Base-by-base conservation (phyloP, 495 filamentous ascomycete genomes). In the Neurospora hispaniola region DNA sequence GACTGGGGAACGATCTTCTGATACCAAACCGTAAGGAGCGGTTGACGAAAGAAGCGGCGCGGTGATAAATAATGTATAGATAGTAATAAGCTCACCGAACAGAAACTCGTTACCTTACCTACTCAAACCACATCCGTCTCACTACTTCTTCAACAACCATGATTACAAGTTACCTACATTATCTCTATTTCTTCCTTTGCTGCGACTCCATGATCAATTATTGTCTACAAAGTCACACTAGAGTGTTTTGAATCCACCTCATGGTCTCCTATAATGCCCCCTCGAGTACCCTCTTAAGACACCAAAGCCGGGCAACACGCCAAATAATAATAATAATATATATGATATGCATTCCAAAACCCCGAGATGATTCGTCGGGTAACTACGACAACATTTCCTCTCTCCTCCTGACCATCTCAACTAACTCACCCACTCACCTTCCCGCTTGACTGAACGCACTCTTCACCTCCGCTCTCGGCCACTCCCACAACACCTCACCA, bases 401-500 rank as follows among this genome's bases (percentile, higher is more conserved):
- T 31, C 54, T 27, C 18, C 43, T 46, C 3, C 43, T 46, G 3
- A 20, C 18, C 18, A 46, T 46, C 46, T 59, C 20, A 42, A 69
- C 70, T 42, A 38, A 42, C 42, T 7, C 35, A 38, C n/a, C 31
- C 40, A 39, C 72, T 79, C 71, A 84, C 77, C 84, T 77, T 77
- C 82, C 84, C 23, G 77, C 75, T 62, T 69, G 76, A 44, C 78
- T 48, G 79, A 88, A 88, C 14, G 87, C 86, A 35, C 78, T 78
- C 78, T 84, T 84, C 12, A 88, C 85, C 77, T 88, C 87, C 20
- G 78, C 79, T 73, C 84, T 78, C 11, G 84, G 84, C 87, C 87
- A 88, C 78, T 88, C 86, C 73, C 85, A 86, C 71, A 85, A 69
- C 71, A 86, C 83, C 71, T 88, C 86, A 23, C 86, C 86, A 39